Evolutionary conservation across 805 yeast genomes (phyloP).

Genomic region (Kuraishia hungarica): DNA sequence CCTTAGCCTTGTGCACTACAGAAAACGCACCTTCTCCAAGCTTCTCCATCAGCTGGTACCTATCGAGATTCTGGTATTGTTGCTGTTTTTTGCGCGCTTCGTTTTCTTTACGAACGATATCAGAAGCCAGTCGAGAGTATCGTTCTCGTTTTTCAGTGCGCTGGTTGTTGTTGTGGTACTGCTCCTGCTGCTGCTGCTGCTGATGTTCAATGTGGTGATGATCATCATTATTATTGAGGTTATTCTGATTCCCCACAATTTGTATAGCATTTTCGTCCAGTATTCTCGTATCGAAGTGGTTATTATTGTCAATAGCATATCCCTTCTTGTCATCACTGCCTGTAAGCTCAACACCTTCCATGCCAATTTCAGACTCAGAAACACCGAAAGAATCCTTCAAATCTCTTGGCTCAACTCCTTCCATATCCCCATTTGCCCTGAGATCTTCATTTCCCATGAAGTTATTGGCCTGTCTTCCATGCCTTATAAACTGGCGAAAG

Average conservation of each 20-base stretch:
- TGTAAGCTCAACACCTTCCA: neutral
- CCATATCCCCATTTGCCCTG: neutral
- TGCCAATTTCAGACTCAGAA: neutral
- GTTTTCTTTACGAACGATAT: constrained; percentile 23
- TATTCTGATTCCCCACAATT: neutral
- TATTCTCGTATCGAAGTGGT: neutral
- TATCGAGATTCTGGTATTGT: constrained; percentile 18
- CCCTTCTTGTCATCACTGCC: neutral
- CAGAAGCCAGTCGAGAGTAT: constrained; percentile 21
- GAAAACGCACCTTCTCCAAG: constrained; percentile 60
- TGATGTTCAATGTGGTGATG: too few species aligned
- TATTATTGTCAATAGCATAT: neutral
- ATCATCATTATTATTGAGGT: constrained; percentile 1
- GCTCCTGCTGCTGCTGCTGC: too few species aligned
- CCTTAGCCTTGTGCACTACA: constrained; percentile 39
- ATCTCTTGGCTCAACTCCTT: neutral
- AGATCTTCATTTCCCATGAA: neutral
- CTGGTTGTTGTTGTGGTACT: constrained; percentile 1
- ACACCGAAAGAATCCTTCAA: neutral
- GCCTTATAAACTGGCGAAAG: constrained; percentile 33
- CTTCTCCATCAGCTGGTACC: constrained; percentile 35
- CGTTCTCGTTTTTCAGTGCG: constrained; percentile 14
- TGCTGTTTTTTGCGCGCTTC: constrained; percentile 11
- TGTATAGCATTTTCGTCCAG: neutral
- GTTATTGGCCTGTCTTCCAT: constrained; percentile 28